phyloP scores from a whole-genome alignment of 805 yeast genomes.

The Sungouiozyma ichnusensis region DNA sequence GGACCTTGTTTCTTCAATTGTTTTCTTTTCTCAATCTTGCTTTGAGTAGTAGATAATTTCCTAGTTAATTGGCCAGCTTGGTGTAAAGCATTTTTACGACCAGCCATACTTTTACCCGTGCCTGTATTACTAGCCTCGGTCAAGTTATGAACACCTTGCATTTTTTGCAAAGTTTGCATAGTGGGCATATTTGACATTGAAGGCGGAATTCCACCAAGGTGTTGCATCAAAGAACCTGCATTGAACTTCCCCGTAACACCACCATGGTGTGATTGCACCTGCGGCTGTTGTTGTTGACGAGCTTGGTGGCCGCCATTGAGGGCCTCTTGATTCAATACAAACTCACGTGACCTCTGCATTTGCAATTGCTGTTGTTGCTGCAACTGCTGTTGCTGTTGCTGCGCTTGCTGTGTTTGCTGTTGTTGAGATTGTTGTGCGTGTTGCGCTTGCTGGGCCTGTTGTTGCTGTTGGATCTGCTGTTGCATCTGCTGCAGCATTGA shows the following conservation, averaged over 20 bases:
- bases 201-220: not conserved
- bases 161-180: not conserved
- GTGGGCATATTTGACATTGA: not conserved
- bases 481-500: slow-evolving; percentile 8
- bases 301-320: slow-evolving; percentile 3
- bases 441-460: not conserved
- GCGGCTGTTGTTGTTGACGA: slow-evolving; percentile 13
- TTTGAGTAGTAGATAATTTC: slow-evolving; percentile 28
- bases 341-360: not conserved
- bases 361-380: slow-evolving; percentile 3
- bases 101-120: not conserved
- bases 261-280: slow-evolving; percentile 7
- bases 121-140: not conserved
- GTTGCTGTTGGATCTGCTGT: slow-evolving; percentile 1
- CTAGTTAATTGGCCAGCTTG: slow-evolving; percentile 11
- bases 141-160: not conserved
- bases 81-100: not conserved
- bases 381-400: slow-evolving; percentile 6
- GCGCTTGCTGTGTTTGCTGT: too few relatives aligned
- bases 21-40: slow-evolving; percentile 29
- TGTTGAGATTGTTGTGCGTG: too few relatives aligned
- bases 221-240: not conserved
- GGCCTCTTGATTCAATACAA: not conserved
- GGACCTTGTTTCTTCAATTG: slow-evolving; percentile 29
- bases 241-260: slow-evolving; percentile 1